Conservation (phyloP, 148 eudicot species). For the Persicaria tinctoria region DNA sequence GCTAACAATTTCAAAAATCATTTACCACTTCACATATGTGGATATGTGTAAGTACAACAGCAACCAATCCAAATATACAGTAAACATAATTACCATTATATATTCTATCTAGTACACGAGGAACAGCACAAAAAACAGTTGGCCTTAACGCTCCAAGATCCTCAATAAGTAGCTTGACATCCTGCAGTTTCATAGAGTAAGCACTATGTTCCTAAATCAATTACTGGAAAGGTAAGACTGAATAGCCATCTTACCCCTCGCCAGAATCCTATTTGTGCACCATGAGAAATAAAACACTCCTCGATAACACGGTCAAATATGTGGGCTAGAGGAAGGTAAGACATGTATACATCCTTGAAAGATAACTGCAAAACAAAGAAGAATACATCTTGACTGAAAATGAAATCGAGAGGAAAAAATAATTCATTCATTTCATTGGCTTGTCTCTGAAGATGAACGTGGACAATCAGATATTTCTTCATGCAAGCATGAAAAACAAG, state of each 20-base stretch:
- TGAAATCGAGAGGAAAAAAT: neutral
- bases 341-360: conserved; percentile 65
- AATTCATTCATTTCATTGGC: neutral
- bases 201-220: conserved; percentile 6
- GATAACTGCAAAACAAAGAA: conserved; percentile 41
- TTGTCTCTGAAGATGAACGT: neutral
- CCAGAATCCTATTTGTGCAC: conserved; percentile 94
- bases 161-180: conserved; percentile 74
- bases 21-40: neutral
- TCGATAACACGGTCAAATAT: conserved; percentile 96
- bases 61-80: neutral
- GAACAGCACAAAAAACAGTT: conserved; percentile 92
- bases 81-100: conserved; percentile 48
- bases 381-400: conserved; percentile 1
- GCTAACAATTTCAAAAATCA: neutral
- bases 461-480: neutral
- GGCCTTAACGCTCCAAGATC: conserved; percentile 85
- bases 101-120: conserved; percentile 89
- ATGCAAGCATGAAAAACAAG: neutral
- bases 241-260: conserved; percentile 69
- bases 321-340: conserved; percentile 97
- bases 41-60: neutral
- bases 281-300: conserved; percentile 74
- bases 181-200: conserved; percentile 41
- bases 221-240: neutral